Conservation (phyloP, 2,329 filamentous ascomycete species). For the Scortechinia acanthostroma region DNA sequence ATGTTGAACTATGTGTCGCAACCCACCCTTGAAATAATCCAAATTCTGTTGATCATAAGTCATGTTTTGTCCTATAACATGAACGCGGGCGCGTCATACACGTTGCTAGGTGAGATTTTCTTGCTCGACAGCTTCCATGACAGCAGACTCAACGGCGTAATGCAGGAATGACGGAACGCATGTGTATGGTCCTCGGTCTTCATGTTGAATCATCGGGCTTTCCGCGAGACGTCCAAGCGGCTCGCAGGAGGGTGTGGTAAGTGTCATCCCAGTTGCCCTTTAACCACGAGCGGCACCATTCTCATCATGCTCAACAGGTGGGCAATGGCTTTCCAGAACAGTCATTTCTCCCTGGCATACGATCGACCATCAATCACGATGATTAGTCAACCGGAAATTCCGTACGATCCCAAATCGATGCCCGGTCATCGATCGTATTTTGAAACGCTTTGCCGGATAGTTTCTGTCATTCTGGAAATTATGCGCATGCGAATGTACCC, state of each 20-base stretch:
- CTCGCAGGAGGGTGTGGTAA: conserved; percentile 6
- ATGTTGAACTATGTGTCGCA: conserved; percentile 2
- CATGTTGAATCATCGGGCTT: not conserved
- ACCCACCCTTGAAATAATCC: not conserved
- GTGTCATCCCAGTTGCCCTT: conserved; percentile 4
- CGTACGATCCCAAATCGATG: not conserved
- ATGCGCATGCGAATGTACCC: not conserved
- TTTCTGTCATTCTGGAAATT: not conserved
- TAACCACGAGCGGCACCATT: not conserved
- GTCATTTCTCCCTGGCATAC: conserved; percentile 1
- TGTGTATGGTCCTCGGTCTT: not conserved
- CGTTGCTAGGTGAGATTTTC: not conserved
- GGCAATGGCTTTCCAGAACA: conserved; percentile 3
- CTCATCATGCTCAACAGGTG: conserved; percentile 8
- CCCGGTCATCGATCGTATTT: not conserved
- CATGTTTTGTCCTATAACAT: conserved; percentile 2
- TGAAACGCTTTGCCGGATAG: not conserved
- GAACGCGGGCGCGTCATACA: conserved; percentile 1
- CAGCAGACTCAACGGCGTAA: too few species aligned
- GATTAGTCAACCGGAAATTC: not conserved
- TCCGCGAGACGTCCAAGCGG: not conserved
- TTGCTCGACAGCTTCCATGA: not conserved
- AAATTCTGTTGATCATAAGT: not conserved
- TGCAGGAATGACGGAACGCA: conserved; percentile 7
- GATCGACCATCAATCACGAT: conserved; percentile 1